These are phyloP conservation scores for Colletotrichum euphorbiae DNA, from an alignment of 2,329 filamentous ascomycete genomes.

Conservation along the genomic window DNA sequence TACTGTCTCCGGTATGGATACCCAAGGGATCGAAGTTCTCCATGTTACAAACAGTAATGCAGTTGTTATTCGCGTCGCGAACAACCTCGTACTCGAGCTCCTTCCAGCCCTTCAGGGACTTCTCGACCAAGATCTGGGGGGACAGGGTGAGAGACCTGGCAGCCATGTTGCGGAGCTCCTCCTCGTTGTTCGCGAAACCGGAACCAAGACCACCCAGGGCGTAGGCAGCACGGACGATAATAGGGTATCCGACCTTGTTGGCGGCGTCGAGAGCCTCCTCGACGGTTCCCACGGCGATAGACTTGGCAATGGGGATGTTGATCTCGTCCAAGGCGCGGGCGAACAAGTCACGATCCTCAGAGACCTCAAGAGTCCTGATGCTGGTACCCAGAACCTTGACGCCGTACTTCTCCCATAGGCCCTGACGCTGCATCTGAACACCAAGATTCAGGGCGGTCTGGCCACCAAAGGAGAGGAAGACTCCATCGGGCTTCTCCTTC, in stretches of 20 bases:
- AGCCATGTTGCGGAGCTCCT: constrained; percentile 93
- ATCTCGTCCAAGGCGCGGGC: constrained; percentile 97
- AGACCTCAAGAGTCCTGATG: constrained; percentile 92
- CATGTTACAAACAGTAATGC: constrained; percentile 52
- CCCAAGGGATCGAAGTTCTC: constrained; percentile 98
- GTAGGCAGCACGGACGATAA: constrained; percentile 97
- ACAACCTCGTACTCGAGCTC: constrained; percentile 99
- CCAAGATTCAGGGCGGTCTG: constrained; percentile 97
- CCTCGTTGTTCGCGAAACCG: constrained; percentile 92
- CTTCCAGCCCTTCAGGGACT: constrained; percentile 99
- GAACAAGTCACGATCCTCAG: constrained; percentile 96
- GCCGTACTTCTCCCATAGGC: constrained; percentile 93
- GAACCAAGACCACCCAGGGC: constrained; percentile 96
- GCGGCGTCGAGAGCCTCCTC: constrained; percentile 94
- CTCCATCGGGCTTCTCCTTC: constrained; percentile 93
- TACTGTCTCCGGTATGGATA: constrained; percentile 98
- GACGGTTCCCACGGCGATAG: constrained; percentile 89
- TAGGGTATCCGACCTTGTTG: constrained; percentile 89
- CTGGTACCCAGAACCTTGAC: constrained; percentile 97
- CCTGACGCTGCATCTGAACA: constrained; percentile 96
- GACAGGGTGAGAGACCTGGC: constrained; percentile 92
- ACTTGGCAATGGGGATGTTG: constrained; percentile 96
- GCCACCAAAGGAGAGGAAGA: constrained; percentile 96
- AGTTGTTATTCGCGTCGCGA: constrained; percentile 97
- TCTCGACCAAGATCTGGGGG: constrained; percentile 97